These are phyloP conservation scores for Verticillium nubilum DNA, from an alignment of 2,329 filamentous ascomycete genomes.

Conservation along the genomic window DNA sequence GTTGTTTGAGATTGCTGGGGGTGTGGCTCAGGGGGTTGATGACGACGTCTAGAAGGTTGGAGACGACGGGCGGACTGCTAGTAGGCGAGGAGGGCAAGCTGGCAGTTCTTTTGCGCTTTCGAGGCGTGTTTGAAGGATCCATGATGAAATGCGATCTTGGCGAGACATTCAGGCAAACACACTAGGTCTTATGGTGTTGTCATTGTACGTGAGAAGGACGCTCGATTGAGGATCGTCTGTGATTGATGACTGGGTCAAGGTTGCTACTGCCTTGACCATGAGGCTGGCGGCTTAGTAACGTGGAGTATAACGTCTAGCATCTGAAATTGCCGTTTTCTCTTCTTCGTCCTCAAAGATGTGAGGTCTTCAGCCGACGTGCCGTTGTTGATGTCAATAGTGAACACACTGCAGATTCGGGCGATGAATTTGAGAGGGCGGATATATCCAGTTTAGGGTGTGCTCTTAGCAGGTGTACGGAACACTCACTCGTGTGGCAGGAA, in stretches of 20 bases:
- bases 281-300: no score
- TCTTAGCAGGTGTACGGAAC: background rate
- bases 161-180: no score
- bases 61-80: background rate
- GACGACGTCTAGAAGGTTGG: constrained; percentile 23
- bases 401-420: background rate
- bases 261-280: no score
- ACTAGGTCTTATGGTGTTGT: background rate
- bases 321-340: no score
- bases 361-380: no score
- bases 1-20: constrained; percentile 45
- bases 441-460: background rate
- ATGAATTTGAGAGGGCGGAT: background rate
- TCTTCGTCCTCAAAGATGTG: no score
- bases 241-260: no score
- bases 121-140: background rate
- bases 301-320: no score
- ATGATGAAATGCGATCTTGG: background rate
- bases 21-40: constrained; percentile 53
- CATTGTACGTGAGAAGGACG: background rate
- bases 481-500: background rate
- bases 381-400: background rate
- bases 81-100: background rate
- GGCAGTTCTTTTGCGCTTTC: background rate
- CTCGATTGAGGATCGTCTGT: no score